Percentiles rank a stretch among this genome's conserved stretches.
Conservation (phyloP, 495 filamentous ascomycete genomes). For the Tuber indicum region DNA sequence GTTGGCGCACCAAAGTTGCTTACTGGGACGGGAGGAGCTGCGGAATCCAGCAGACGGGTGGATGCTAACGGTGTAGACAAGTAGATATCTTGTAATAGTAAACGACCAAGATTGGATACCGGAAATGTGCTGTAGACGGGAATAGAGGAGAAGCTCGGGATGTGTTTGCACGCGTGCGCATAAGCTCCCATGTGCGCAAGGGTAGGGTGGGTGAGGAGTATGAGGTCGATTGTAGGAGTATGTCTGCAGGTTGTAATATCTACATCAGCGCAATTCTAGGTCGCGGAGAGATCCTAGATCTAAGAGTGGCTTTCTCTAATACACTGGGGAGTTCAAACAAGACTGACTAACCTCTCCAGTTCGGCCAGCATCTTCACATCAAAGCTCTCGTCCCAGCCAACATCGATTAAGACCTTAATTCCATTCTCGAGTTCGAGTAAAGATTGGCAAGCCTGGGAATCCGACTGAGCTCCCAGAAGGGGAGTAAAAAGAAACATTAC, state of each 20-base stretch:
- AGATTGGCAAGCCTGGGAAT: constrained; percentile 82
- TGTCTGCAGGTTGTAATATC: constrained; percentile 19
- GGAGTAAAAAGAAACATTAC: constrained; percentile 94
- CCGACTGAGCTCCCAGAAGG: constrained; percentile 80
- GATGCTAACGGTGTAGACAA: constrained; percentile 78
- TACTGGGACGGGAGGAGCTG: constrained; percentile 59
- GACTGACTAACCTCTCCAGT: constrained; percentile 69
- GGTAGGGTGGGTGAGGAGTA: constrained; percentile 92
- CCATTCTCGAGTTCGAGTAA: constrained; percentile 93
- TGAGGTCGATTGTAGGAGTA: constrained; percentile 73
- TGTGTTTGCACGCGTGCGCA: constrained; percentile 93
- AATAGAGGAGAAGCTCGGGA: constrained; percentile 83
- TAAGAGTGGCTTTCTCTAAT: not conserved
- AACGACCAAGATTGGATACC: constrained; percentile 85
- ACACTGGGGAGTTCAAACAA: constrained; percentile 5
- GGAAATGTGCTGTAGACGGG: constrained; percentile 95
- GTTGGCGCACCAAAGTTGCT: constrained; percentile 37
- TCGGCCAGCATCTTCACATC: constrained; percentile 70
- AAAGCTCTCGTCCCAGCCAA: constrained; percentile 92
- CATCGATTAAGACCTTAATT: constrained; percentile 87
- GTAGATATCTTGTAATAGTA: constrained; percentile 86
- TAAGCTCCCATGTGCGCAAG: constrained; percentile 84
- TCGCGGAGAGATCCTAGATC: not conserved
- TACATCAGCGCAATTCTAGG: constrained; percentile 9
- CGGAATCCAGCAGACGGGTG: constrained; percentile 57